Conservation (phyloP, 2,329 filamentous ascomycete genomes). For the Aureobasidium lini region DNA sequence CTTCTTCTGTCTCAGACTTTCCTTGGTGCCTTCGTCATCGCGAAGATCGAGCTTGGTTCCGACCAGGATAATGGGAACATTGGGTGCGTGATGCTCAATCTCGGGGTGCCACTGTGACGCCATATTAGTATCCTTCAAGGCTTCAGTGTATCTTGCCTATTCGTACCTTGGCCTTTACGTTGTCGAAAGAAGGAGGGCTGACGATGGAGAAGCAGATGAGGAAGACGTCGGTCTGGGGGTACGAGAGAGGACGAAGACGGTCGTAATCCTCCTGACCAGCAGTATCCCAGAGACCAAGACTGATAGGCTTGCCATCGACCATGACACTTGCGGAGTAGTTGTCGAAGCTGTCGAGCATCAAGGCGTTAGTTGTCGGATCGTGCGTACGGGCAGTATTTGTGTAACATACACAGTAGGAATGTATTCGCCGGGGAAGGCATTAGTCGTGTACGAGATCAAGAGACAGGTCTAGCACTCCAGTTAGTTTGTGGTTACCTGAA, state of each 20-base stretch:
- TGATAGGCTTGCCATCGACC: constrained; percentile 97
- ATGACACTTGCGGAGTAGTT: constrained; percentile 99
- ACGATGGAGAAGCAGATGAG: constrained; percentile 98
- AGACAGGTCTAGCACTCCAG: constrained; percentile 71
- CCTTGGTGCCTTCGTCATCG: constrained; percentile 76
- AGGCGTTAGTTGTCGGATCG: background rate
- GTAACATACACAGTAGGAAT: constrained; percentile 84
- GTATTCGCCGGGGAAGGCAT: constrained; percentile 99
- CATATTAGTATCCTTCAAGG: background rate
- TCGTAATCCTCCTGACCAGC: constrained; percentile 99
- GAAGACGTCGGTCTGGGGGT: constrained; percentile 97
- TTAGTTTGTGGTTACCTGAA: constrained; percentile 15
- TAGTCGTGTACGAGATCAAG: constrained; percentile 98
- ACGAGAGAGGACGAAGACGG: constrained; percentile 85
- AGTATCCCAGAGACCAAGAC: constrained; percentile 95
- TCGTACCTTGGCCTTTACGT: constrained; percentile 93
- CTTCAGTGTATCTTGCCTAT: background rate
- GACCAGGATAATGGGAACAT: constrained; percentile 92
- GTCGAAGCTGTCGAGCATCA: constrained; percentile 61
- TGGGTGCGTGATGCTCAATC: constrained; percentile 92
- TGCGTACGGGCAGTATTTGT: background rate
- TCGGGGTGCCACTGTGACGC: constrained; percentile 83
- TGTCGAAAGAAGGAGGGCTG: constrained; percentile 95
- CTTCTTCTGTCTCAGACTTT: constrained; percentile 78
- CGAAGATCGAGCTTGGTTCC: constrained; percentile 94